A percentile compares a stretch with the other conserved stretches of the same genome.
Evolutionary conservation across 1,284 basidiomycete genomes (phyloP).

Genomic region (Ceratobasidium sp.): DNA sequence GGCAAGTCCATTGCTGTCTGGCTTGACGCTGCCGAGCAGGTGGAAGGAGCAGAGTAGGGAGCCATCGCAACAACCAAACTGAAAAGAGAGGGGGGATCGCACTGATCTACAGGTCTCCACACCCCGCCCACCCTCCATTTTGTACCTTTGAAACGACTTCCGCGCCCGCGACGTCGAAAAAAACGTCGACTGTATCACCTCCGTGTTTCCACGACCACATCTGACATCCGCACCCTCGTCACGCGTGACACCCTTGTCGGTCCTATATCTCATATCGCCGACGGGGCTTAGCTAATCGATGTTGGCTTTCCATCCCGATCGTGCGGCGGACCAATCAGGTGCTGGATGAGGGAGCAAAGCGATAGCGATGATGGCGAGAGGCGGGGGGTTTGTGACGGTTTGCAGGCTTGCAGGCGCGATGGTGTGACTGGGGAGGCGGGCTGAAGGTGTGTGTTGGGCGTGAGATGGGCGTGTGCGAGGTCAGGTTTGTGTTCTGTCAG

Average conservation of each 20-base stretch:
- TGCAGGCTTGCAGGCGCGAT: background rate
- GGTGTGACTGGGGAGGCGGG: constrained; percentile 1
- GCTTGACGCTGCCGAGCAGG: constrained; percentile 29
- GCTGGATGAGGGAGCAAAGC: constrained; percentile 22
- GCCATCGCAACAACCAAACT: constrained; percentile 19
- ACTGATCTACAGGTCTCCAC: constrained; percentile 1
- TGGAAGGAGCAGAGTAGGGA: constrained; percentile 18
- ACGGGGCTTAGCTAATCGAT: constrained; percentile 4
- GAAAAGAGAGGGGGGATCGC: constrained; percentile 1
- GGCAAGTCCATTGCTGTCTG: constrained; percentile 25
- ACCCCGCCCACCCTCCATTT: constrained; percentile 6
- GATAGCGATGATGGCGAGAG: constrained; percentile 21
- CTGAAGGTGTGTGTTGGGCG: background rate
- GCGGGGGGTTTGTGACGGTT: constrained; percentile 19
- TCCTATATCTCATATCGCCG: constrained; percentile 7
- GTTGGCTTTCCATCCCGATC: constrained; percentile 34
- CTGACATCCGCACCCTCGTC: constrained; percentile 31
- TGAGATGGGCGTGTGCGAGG: constrained; percentile 8
- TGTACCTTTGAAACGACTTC: constrained; percentile 43
- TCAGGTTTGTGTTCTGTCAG: background rate
- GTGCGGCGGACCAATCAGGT: constrained; percentile 28
- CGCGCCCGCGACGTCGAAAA: constrained; percentile 30
- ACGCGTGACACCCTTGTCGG: constrained; percentile 39
- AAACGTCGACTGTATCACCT: constrained; percentile 14
- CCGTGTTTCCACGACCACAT: background rate